Base-by-base conservation (phyloP, 495 filamentous ascomycete species). In the Aspergillus nidulans region DNA sequence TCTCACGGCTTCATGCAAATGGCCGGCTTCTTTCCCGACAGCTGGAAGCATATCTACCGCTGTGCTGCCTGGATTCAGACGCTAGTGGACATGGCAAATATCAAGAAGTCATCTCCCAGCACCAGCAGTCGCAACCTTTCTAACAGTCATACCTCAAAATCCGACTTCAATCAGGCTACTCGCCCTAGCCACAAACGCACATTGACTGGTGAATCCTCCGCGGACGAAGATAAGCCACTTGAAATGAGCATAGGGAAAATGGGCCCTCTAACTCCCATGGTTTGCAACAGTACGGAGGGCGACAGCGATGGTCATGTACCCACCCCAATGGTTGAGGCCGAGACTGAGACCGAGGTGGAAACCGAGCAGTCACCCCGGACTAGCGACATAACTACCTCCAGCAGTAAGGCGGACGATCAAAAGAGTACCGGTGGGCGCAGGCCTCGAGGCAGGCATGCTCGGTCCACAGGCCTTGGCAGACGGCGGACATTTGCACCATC, bases 1-100 rank as follows among this genome's bases (percentile, higher is more conserved):
- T 88, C 83, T 9, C 94, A 98, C 63, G 94, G 94, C 0, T 97
- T 98, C 66, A 64, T 96, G 58, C 91, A 96, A 64, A 96, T 98
- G 70, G 89, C 86, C 0, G 73, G 80, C 3, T 72, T 96, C 6
- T 97, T 92, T 60, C 91, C 91, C 0, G 90, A 94, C 20, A 91
- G 85, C 6, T 91, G 88, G 85, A 84, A 85, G 56, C 81, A 92
- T 59, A 88, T 97, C 58, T 78, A 83, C 30, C 81, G 84, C 9
- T 87, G 87, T 57, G 84, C 81, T 0, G 63, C 74, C 6, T 97
- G 95, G 94, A 85, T 95, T 32, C 78, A 82, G 34, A 83, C 87
- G 5, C 72, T 88, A 1, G 89, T 96, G 45, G 78, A 76, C 3
- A 61, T 67, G 23, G 67, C 69, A 1, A 82, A 86, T 3, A 59